Percentiles rank a stretch among this genome's conserved stretches.
Evolutionary conservation across 2,329 filamentous ascomycete species (phyloP).

Genomic region (Cladobotryum mycophilum): DNA sequence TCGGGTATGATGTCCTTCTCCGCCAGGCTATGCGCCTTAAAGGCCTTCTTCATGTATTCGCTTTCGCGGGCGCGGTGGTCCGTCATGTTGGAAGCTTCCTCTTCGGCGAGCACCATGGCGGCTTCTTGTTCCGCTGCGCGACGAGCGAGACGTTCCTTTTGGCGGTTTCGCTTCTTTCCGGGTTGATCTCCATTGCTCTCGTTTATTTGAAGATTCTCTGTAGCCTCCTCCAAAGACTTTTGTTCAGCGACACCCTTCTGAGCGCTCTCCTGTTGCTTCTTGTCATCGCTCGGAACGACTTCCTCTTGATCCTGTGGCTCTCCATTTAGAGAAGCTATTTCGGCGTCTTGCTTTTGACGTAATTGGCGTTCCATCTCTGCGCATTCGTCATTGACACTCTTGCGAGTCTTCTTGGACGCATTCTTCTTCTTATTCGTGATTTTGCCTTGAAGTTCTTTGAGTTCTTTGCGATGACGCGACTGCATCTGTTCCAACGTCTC

Average conservation of each 20-base stretch:
- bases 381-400: slow-evolving; percentile 70
- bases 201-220: slow-evolving; percentile 18
- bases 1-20: slow-evolving; percentile 82
- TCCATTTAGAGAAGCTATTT: slow-evolving; percentile 42
- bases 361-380: slow-evolving; percentile 61
- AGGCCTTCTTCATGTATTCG: slow-evolving; percentile 60
- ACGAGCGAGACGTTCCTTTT: slow-evolving; percentile 84
- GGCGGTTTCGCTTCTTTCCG: slow-evolving; percentile 75
- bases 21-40: slow-evolving; percentile 56
- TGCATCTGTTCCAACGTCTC: slow-evolving; percentile 70
- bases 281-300: slow-evolving; percentile 3
- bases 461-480: slow-evolving; percentile 78
- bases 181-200: slow-evolving; percentile 7
- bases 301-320: slow-evolving; percentile 10
- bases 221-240: slow-evolving; percentile 15
- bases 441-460: slow-evolving; percentile 74
- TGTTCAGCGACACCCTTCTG: slow-evolving; percentile 9
- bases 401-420: slow-evolving; percentile 79
- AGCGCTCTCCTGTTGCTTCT: background rate
- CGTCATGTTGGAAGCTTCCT: slow-evolving; percentile 69
- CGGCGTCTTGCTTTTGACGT: slow-evolving; percentile 59
- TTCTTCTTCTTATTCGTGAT: slow-evolving; percentile 96
- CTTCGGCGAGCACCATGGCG: slow-evolving; percentile 57
- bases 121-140: slow-evolving; percentile 80
- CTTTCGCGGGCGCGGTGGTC: slow-evolving; percentile 67